Conservation (phyloP, 192 early-diverging fungal species). For the Funneliformis mosseae region DNA sequence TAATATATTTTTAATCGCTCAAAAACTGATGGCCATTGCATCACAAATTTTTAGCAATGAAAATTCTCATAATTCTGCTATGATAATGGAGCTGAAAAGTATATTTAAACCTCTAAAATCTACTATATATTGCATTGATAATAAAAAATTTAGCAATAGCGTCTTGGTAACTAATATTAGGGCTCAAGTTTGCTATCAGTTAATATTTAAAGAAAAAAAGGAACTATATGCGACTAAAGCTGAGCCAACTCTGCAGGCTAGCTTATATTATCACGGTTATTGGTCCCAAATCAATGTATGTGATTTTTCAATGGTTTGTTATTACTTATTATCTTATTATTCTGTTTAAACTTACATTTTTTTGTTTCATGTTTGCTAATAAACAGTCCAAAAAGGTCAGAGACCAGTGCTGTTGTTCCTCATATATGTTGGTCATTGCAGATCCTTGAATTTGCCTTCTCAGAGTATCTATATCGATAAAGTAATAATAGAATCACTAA, state of each 20-base stretch:
- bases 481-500: not conserved
- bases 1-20: no score
- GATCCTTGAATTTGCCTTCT: not conserved
- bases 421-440: conserved; percentile 3
- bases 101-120: no score
- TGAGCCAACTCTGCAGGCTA: not conserved
- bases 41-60: no score
- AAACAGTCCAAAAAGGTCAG: not conserved
- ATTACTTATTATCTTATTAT: not conserved
- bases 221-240: not conserved
- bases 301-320: not conserved
- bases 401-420: not conserved
- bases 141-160: no score
- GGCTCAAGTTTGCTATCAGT: no score
- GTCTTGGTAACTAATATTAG: no score
- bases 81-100: no score
- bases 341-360: not conserved
- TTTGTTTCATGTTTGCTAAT: not conserved
- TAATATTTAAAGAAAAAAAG: not conserved
- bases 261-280: conserved; percentile 10
- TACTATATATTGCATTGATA: no score
- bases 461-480: not conserved
- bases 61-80: no score
- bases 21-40: no score
- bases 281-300: conserved; percentile 2